Conservation (phyloP, 208 protist species). For the Trypanosoma congolense region DNA sequence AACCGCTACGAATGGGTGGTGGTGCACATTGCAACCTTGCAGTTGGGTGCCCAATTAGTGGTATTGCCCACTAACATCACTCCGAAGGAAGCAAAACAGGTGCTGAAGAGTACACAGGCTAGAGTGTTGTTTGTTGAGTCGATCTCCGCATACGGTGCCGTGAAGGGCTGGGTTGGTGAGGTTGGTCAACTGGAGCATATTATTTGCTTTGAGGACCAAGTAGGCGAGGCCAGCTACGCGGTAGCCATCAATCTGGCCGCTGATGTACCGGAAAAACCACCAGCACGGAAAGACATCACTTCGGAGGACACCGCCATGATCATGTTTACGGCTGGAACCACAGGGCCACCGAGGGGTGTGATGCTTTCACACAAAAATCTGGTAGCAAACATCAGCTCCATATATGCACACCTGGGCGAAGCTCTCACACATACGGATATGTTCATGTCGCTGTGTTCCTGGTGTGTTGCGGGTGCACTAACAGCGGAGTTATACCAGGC, state of each 20-base stretch:
- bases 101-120: constrained; percentile 79
- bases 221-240: constrained; percentile 79
- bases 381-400: constrained; percentile 83
- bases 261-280: constrained; percentile 69
- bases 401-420: constrained; percentile 79
- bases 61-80: constrained; percentile 86
- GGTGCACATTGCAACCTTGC: constrained; percentile 83
- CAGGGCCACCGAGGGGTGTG: constrained; percentile 93
- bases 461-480: constrained; percentile 81
- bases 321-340: constrained; percentile 88
- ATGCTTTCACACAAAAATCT: constrained; percentile 91
- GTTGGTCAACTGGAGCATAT: constrained; percentile 80
- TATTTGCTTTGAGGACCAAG: constrained; percentile 85
- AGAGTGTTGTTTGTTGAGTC: constrained; percentile 87
- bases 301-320: constrained; percentile 90
- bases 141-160: constrained; percentile 58
- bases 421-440: constrained; percentile 81
- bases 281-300: constrained; percentile 56
- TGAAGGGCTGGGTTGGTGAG: constrained; percentile 78
- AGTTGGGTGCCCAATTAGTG: constrained; percentile 86
- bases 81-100: constrained; percentile 76
- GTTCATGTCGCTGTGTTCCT: constrained; percentile 90
- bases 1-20: constrained; percentile 91
- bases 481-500: constrained; percentile 83
- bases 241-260: constrained; percentile 79